Evolutionary conservation across 495 filamentous ascomycete genomes (phyloP).

Genomic region (Penicillium dipodomyicola): DNA sequence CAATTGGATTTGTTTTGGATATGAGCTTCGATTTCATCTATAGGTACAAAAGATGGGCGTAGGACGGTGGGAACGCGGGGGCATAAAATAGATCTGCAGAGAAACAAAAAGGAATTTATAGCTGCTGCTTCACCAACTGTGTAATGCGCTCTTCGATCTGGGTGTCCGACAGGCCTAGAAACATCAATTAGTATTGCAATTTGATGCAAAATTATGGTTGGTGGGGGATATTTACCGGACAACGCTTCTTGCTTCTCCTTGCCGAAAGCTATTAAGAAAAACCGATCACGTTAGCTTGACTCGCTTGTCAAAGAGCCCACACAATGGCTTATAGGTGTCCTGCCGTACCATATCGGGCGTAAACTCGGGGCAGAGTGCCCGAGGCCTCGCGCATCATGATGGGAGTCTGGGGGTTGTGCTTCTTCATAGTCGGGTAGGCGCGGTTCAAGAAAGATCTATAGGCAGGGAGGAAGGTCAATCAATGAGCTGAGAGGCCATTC

Average conservation of each 20-base stretch:
- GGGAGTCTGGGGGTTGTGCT: conserved; percentile 91
- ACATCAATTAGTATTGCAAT: conserved; percentile 18
- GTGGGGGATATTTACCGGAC: conserved; percentile 54
- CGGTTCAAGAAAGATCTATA: conserved; percentile 80
- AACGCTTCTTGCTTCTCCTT: conserved; percentile 84
- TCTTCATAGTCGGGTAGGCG: conserved; percentile 98
- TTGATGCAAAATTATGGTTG: not conserved
- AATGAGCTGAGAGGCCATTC: conserved; percentile 2
- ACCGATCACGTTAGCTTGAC: conserved; percentile 15
- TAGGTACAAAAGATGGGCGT: conserved; percentile 40
- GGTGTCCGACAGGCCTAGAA: conserved; percentile 77
- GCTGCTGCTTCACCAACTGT: conserved; percentile 66
- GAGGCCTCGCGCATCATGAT: conserved; percentile 92
- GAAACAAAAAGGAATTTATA: conserved; percentile 26
- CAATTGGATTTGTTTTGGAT: conserved; percentile 9
- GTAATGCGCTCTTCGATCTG: conserved; percentile 89
- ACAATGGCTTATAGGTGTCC: not conserved
- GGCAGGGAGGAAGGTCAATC: conserved; percentile 14
- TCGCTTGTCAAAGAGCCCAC: not conserved
- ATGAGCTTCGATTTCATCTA: conserved; percentile 41
- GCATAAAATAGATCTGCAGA: conserved; percentile 26
- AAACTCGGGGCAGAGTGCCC: conserved; percentile 78
- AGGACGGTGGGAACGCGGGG: conserved; percentile 29
- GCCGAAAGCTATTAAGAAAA: conserved; percentile 63
- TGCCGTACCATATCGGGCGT: conserved; percentile 83